Conservation (phyloP, 2,329 filamentous ascomycete genomes). For the Cladosporium velox region DNA sequence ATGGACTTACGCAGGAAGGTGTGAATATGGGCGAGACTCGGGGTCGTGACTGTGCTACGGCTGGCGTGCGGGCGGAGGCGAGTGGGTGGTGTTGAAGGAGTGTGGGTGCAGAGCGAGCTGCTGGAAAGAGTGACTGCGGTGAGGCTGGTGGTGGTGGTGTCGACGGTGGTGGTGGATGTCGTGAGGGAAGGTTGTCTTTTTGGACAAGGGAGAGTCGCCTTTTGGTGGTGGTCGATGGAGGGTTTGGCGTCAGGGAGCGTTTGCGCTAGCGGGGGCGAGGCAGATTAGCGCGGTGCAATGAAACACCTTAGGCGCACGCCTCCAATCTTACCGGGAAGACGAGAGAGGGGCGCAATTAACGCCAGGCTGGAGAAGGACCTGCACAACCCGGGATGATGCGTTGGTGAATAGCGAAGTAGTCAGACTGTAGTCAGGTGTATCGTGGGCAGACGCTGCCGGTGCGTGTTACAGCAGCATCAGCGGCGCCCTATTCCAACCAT, state of each 20-base stretch:
- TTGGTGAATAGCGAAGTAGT: neutral
- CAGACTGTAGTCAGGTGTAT: neutral
- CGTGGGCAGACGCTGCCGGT: constrained; percentile 9
- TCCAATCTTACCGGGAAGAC: constrained; percentile 18
- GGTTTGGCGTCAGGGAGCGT: constrained; percentile 7
- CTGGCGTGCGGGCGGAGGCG: constrained; percentile 15
- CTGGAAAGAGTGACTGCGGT: constrained; percentile 22
- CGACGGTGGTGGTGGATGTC: constrained; percentile 1
- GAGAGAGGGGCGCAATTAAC: constrained; percentile 16
- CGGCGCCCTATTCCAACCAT: neutral
- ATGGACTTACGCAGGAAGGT: constrained; percentile 19
- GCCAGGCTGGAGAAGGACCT: constrained; percentile 17
- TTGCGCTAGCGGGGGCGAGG: constrained; percentile 6
- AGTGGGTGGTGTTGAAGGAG: constrained; percentile 18
- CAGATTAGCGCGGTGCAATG: constrained; percentile 8
- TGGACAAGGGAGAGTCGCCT: constrained; percentile 11
- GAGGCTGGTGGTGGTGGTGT: constrained; percentile 9
- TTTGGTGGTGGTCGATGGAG: constrained; percentile 1
- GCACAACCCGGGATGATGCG: constrained; percentile 12
- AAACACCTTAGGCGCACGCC: constrained; percentile 16
- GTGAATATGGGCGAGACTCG: constrained; percentile 9
- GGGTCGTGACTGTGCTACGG: constrained; percentile 14
- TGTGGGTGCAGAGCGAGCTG: constrained; percentile 23
- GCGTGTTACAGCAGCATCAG: constrained; percentile 13
- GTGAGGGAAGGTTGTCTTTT: constrained; percentile 5